Evolutionary conservation across 2,329 filamentous ascomycete genomes (phyloP).

Genomic region (Aspergillus terreus): DNA sequence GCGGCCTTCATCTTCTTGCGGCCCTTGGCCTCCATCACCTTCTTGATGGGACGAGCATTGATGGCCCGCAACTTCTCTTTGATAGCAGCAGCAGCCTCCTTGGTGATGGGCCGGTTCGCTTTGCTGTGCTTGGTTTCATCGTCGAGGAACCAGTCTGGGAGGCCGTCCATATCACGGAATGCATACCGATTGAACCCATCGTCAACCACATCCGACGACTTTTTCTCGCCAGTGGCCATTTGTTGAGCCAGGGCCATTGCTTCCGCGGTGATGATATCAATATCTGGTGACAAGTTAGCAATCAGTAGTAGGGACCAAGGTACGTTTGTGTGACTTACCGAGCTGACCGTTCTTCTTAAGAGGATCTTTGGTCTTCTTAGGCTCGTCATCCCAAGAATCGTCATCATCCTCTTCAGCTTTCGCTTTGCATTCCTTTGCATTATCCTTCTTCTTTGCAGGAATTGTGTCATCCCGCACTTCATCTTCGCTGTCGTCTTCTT

Average conservation of each 20-base stretch:
- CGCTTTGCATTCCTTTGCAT: constrained; percentile 21
- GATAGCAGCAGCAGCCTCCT: constrained; percentile 84
- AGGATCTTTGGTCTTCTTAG: constrained; percentile 34
- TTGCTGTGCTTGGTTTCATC: constrained; percentile 84
- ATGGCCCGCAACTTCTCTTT: constrained; percentile 89
- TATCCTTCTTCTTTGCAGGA: no score
- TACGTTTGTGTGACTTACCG: constrained; percentile 29
- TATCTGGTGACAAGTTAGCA: constrained; percentile 55
- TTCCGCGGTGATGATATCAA: constrained; percentile 98
- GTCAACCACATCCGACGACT: constrained; percentile 74
- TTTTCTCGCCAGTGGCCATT: constrained; percentile 81
- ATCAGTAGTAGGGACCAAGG: neutral
- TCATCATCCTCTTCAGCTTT: constrained; percentile 15
- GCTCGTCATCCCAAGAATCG: constrained; percentile 34
- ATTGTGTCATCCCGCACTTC: constrained; percentile 17
- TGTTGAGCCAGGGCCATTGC: constrained; percentile 96
- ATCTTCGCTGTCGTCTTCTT: constrained; percentile 37
- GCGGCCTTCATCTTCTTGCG: constrained; percentile 96
- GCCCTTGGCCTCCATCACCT: constrained; percentile 93
- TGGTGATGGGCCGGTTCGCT: constrained; percentile 81
- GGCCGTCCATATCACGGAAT: constrained; percentile 83
- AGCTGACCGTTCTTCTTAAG: constrained; percentile 42
- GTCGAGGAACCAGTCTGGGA: constrained; percentile 97
- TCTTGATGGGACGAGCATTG: constrained; percentile 97
- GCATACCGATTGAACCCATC: constrained; percentile 91